Evolutionary conservation across 192 early-diverging fungal species (phyloP), one percentile per base, ranked within the genome.

Genomic region (Rhizoclosmatium globosum): DNA sequence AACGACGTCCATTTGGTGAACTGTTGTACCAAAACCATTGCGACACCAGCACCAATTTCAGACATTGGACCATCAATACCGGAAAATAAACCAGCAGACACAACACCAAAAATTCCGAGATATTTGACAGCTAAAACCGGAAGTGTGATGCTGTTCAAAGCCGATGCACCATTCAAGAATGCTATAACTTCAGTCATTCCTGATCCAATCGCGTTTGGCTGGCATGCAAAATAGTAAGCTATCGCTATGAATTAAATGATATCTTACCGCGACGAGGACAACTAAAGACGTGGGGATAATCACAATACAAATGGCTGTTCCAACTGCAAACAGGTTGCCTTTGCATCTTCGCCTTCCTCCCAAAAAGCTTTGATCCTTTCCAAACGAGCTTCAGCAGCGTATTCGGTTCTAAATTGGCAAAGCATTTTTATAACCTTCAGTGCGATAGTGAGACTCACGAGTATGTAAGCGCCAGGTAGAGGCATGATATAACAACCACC

Each of bases 181-280:
- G 81, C 74, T 50, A 85, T 83, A 38, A 85, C 77, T 19, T 82
- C 74, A 4, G 82, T 69, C 84, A 85, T 85, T 41, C 84, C 84
- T 0, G 78, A 80, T 6, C 84, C 84, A 23, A 80, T 76, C 15
- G 78, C 74, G 31, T 13, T 53, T 2, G 84, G 84, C 76, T 79
- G 50, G 3, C 11, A 66, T 15, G 64, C 7, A 13, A 39, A 17
- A 74, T 58, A 19, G 64, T 50, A 15, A 19, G 47, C 41, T 15
- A 9, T 19, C 3, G 53, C 23, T 0, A 4, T 43, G 7, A 19
- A 48, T 69, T 0, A 74, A 71, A 76, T 7, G 38, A n/a, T 61
- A 66, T 78, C 43, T 64, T 64, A 60, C 72, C n/a, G 50, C 44
- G 6, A 65, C 66, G 67, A 77, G 79, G 19, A 57, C 71, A 56